phyloP scores from a whole-genome alignment of 163 green algal genomes.

The Chlamydomonas reinhardtii region DNA sequence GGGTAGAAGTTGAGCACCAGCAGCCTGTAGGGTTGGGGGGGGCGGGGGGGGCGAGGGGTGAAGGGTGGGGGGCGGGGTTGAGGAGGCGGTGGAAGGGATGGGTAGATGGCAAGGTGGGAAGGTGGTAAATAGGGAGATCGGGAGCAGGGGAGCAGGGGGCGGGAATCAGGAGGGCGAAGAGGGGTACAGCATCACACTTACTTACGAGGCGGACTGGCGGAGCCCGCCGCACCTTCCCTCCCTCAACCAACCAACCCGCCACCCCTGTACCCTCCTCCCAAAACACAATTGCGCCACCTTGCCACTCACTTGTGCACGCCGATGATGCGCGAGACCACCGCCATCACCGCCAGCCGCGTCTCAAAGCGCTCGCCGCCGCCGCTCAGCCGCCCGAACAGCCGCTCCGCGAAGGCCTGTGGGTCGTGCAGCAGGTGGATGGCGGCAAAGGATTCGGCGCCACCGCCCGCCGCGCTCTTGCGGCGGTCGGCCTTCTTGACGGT shows the following conservation, averaged over 20 bases:
- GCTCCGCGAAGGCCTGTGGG: conserved; percentile 94
- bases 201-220: too few species aligned
- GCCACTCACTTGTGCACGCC: conserved; percentile 83
- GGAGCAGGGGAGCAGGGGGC: too few species aligned
- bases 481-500: conserved; percentile 83
- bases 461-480: conserved; percentile 35
- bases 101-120: neutral
- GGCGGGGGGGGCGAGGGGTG: neutral
- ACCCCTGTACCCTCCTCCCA: neutral
- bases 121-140: too few species aligned
- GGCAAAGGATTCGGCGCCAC: conserved; percentile 83
- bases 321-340: conserved; percentile 74
- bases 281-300: too few species aligned
- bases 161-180: too few species aligned
- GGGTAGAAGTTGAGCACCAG: conserved; percentile 97
- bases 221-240: too few species aligned
- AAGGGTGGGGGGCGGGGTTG: too few species aligned
- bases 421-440: conserved; percentile 97
- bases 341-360: conserved; percentile 84
- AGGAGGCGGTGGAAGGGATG: neutral
- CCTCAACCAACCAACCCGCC: neutral
- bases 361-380: conserved; percentile 84
- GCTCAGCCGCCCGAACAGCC: conserved; percentile 85
- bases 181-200: too few species aligned
- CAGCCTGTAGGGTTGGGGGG: conserved; percentile 58